These are phyloP conservation scores for Protomyces gravidus DNA, from an alignment of 1,139 yeast genomes.

Conservation along the genomic window DNA sequence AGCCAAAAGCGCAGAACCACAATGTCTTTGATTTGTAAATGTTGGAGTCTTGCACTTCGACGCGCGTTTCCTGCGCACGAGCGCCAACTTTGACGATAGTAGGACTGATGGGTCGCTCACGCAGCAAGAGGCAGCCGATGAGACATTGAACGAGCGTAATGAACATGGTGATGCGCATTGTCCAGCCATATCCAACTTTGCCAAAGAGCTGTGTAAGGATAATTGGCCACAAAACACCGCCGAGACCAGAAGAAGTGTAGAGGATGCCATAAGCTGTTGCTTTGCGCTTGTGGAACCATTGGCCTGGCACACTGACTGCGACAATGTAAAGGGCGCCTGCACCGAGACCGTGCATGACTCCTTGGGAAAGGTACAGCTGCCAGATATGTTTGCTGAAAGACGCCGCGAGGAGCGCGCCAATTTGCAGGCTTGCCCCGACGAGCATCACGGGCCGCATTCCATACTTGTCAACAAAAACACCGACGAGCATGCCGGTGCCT, in stretches of 20 bases:
- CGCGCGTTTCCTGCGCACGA: constrained; percentile 32
- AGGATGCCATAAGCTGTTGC: constrained; percentile 57
- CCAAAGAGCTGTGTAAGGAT: constrained; percentile 42
- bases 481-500: constrained; percentile 55
- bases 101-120: constrained; percentile 37
- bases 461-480: constrained; percentile 56
- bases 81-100: constrained; percentile 36
- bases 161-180: constrained; percentile 50
- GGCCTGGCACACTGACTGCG: constrained; percentile 40
- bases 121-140: constrained; percentile 41
- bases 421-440: constrained; percentile 50
- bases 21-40: constrained; percentile 39
- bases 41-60: constrained; percentile 33
- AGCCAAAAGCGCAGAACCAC: constrained; percentile 38
- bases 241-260: constrained; percentile 59
- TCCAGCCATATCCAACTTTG: constrained; percentile 51
- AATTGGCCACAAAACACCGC: constrained; percentile 56
- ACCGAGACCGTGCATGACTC: constrained; percentile 54
- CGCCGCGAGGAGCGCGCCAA: constrained; percentile 52
- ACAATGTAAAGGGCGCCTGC: constrained; percentile 40
- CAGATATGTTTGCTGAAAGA: constrained; percentile 50
- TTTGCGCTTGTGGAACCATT: constrained; percentile 52
- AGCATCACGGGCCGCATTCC: constrained; percentile 36
- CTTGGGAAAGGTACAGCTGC: constrained; percentile 57
- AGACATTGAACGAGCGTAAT: constrained; percentile 38